Evolutionary conservation across 1,284 basidiomycete genomes (phyloP).

Genomic region (Leccinum ponderosum): DNA sequence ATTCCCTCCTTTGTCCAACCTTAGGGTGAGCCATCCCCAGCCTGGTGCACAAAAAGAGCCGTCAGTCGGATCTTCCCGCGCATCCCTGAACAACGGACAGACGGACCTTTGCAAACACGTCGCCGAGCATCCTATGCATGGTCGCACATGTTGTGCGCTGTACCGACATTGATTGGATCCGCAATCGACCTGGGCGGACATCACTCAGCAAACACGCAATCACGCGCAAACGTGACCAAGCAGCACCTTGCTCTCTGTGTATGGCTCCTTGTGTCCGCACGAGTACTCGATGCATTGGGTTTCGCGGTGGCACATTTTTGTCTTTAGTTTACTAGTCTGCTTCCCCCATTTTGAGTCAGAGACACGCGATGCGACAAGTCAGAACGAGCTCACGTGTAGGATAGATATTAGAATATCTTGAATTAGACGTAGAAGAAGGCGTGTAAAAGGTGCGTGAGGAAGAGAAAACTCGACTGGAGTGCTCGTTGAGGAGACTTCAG

Average conservation of each 20-base stretch:
- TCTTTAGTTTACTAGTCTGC: constrained; percentile 10
- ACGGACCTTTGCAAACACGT: constrained; percentile 40
- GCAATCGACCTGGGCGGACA: constrained; percentile 40
- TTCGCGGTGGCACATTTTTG: constrained; percentile 33
- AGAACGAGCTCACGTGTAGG: constrained; percentile 17
- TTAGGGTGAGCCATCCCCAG: constrained; percentile 23
- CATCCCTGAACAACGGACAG: not conserved
- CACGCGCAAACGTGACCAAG: not conserved
- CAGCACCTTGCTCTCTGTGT: constrained; percentile 31
- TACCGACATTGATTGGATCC: constrained; percentile 39
- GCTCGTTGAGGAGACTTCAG: constrained; percentile 9
- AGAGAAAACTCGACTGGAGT: constrained; percentile 9
- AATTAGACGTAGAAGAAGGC: constrained; percentile 6
- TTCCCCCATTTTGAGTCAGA: constrained; percentile 16
- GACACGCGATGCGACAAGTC: not conserved
- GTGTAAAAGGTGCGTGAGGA: constrained; percentile 1
- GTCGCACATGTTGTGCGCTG: constrained; percentile 34
- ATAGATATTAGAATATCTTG: constrained; percentile 24
- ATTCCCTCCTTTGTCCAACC: constrained; percentile 20
- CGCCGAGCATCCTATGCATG: constrained; percentile 35
- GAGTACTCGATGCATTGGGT: constrained; percentile 22
- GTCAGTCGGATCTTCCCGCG: constrained; percentile 10
- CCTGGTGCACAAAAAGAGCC: constrained; percentile 11
- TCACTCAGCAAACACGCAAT: constrained; percentile 23
- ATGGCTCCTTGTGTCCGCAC: constrained; percentile 27